These are phyloP conservation scores for Ricinus communis DNA, from an alignment of 345 rosid species.

Conservation along the genomic window DNA sequence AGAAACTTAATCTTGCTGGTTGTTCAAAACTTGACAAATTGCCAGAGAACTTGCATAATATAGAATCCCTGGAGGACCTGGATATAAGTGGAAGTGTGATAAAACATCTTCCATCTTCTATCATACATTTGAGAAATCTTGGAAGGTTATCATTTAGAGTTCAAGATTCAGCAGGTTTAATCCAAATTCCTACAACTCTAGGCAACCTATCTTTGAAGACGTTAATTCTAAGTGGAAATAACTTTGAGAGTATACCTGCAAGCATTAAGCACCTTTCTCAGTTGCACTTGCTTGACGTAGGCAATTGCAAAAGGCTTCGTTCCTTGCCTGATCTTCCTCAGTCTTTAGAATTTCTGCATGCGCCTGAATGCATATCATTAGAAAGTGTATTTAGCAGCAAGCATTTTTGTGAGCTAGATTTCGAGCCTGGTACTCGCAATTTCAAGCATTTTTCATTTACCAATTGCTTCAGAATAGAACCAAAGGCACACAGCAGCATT, in stretches of 20 bases:
- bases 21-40: slow-evolving; percentile 1
- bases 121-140: slow-evolving; percentile 8
- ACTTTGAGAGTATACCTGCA: slow-evolving; percentile 2
- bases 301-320: neutral
- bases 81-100: neutral
- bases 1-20: neutral
- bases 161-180: neutral
- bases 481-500: neutral
- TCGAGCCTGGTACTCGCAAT: neutral
- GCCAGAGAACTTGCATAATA: neutral
- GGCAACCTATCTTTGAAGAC: neutral
- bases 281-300: neutral
- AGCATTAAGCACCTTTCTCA: neutral
- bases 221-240: slow-evolving; percentile 4
- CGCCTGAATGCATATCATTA: neutral
- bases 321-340: neutral
- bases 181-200: neutral
- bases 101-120: neutral
- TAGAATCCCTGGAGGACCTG: neutral
- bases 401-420: neutral
- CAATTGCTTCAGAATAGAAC: slow-evolving; percentile 1
- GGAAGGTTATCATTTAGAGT: neutral
- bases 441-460: neutral
- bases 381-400: neutral
- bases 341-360: neutral